These are phyloP conservation scores for Cyberlindnera maclurae DNA, from an alignment of 805 yeast genomes.

Conservation along the genomic window DNA sequence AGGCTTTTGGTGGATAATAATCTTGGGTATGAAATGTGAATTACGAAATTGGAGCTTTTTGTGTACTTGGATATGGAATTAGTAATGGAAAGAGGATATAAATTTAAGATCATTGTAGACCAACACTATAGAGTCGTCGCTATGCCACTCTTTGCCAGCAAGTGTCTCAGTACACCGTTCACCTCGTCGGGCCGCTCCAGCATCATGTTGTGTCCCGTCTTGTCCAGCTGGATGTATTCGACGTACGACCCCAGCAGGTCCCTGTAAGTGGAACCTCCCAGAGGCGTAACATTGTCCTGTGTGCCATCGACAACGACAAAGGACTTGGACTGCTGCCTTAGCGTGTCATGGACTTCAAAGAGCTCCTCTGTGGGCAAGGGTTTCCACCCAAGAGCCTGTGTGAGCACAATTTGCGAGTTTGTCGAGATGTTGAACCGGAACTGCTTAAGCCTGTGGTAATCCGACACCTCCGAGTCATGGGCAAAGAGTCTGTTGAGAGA, in stretches of 20 bases:
- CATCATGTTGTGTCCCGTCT: slow-evolving; percentile 20
- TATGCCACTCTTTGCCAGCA: slow-evolving; percentile 3
- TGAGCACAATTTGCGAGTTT: slow-evolving; percentile 15
- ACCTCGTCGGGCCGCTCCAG: slow-evolving; percentile 14
- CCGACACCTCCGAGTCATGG: slow-evolving; percentile 5
- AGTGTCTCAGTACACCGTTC: slow-evolving; percentile 7
- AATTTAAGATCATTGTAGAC: too few relatives aligned
- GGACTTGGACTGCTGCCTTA: slow-evolving; percentile 1
- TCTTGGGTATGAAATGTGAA: too few relatives aligned
- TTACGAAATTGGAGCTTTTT: too few relatives aligned
- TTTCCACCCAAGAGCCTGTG: slow-evolving; percentile 16
- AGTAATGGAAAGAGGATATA: too few relatives aligned
- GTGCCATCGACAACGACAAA: slow-evolving; percentile 20
- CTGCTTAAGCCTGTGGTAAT: slow-evolving; percentile 20
- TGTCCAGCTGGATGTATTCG: slow-evolving; percentile 12
- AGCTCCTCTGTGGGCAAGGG: slow-evolving; percentile 14
- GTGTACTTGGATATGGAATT: too few relatives aligned
- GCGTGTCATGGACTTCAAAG: slow-evolving; percentile 5
- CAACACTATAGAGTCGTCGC: too few relatives aligned
- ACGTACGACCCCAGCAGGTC: slow-evolving; percentile 13
- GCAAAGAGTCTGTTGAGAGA: slow-evolving; percentile 18
- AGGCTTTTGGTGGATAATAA: too few relatives aligned
- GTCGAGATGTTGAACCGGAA: slow-evolving; percentile 22
- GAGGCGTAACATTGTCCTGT: slow-evolving; percentile 17
- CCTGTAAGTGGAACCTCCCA: slow-evolving; percentile 18